Conservation (phyloP, 345 rosid species). For the Orychophragmus violaceus region DNA sequence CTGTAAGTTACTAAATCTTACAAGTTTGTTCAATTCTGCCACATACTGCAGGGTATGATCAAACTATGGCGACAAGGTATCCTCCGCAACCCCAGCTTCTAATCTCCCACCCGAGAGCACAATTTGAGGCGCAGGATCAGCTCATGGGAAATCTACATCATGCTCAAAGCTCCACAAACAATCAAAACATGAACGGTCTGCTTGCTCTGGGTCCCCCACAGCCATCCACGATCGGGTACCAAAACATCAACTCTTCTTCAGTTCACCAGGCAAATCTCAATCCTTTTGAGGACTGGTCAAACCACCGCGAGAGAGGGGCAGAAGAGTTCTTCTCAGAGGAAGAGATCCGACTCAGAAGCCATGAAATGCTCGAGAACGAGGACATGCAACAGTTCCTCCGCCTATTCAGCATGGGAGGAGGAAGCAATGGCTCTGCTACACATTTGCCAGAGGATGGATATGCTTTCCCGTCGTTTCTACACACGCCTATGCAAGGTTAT, state of each 20-base stretch:
- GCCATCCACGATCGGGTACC: neutral
- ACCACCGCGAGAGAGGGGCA: neutral
- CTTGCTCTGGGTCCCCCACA: neutral
- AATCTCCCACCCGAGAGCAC: neutral
- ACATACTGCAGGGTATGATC: neutral
- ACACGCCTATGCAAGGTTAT: neutral
- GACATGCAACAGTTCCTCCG: neutral
- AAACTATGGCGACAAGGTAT: neutral
- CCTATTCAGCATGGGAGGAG: neutral
- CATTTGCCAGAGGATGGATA: neutral
- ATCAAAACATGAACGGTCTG: neutral
- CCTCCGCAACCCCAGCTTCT: neutral
- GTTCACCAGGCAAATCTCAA: neutral
- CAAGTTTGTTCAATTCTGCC: neutral
- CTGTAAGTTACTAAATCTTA: neutral
- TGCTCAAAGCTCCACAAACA: neutral
- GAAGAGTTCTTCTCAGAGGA: neutral
- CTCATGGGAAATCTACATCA: neutral
- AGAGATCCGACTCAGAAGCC: neutral
- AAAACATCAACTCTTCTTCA: neutral
- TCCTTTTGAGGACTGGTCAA: neutral
- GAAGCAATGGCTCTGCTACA: neutral
- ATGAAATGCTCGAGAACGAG: neutral
- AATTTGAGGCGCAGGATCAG: neutral
- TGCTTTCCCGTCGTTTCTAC: neutral